A percentile compares a stretch with the other conserved stretches of the same genome.
Conservation (phyloP, 306 rosid species). For the Cucumis cinereus region DNA sequence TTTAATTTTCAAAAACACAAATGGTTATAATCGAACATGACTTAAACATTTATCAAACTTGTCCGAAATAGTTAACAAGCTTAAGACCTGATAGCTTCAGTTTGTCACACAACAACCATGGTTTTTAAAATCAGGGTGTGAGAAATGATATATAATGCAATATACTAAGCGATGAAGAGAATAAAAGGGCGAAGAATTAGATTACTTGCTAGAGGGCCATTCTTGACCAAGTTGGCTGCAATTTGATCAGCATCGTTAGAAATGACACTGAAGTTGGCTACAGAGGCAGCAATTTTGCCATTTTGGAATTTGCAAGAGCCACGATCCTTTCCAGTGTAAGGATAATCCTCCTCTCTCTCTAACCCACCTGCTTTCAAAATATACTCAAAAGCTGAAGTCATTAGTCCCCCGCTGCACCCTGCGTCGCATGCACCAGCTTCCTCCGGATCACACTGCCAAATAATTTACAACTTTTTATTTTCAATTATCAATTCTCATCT, state of each 20-base stretch:
- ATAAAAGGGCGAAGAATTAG: neutral
- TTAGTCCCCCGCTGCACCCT: conserved; percentile 84
- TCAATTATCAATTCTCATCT: no score
- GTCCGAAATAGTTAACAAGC: no score
- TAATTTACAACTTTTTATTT: neutral
- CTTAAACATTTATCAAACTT: no score
- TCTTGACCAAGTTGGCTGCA: conserved; percentile 79
- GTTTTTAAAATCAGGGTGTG: neutral
- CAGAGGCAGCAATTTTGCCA: conserved; percentile 52
- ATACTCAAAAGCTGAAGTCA: conserved; percentile 84
- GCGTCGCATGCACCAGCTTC: conserved; percentile 58
- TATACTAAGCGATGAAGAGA: neutral
- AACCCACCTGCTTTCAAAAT: conserved; percentile 72
- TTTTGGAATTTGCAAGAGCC: conserved; percentile 77
- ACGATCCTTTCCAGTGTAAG: conserved; percentile 72
- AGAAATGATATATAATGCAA: neutral
- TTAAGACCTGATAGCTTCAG: neutral
- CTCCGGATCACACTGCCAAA: conserved; percentile 85
- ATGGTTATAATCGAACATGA: no score
- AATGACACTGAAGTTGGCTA: conserved; percentile 70
- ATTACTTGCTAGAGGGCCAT: conserved; percentile 91
- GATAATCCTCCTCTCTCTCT: conserved; percentile 61
- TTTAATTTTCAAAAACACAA: no score
- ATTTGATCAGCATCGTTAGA: conserved; percentile 78
- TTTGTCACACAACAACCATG: no score